Base-by-base conservation (phyloP, 768 basidiomycete genomes). In the Mycena rebaudengoi region DNA sequence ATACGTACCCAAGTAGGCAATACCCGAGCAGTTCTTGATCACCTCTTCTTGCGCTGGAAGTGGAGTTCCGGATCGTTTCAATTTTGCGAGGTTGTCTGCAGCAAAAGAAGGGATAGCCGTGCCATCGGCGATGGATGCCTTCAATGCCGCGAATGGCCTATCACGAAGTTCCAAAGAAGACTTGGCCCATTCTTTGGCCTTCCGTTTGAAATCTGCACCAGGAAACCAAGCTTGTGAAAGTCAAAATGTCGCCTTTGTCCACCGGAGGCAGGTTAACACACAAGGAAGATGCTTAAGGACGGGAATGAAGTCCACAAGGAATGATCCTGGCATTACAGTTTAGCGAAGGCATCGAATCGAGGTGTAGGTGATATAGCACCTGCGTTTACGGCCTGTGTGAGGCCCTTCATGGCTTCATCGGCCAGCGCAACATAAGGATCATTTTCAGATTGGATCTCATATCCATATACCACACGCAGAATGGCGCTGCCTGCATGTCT, bases 391-490 rank as follows among this genome's bases (percentile, higher is more conserved):
- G 77, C 76, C 33, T 70, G 70, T 13, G 69, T 2, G n/a, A 78
- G 5, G 13, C 64, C 56, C 7, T 44, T 29, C 56, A 75, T 66
- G 16, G 67, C 68, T 7, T 67, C 66, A 8, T 77, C 64, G 1
- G 73, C 75, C 33, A 76, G 54, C 13, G 56, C 64, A 20, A 82
- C 65, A 57, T 81, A 77, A 16, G 73, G 77, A 53, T 85, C 83
- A 0, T 79, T 64, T 23, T 64, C 71, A 1, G 75, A 64, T 58
- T 75, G 60, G 14, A 79, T 73, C 16, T 77, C 68, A 58, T 82
- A 80, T 1, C 83, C 83, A 40, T 85, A 83, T 0, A 74, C 69
- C 10, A 81, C 67, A 32, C 74, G 75, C 51, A 85, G 70, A n/a
- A 80, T 76, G 26, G 80, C 60, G 5, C 77, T 70, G 16, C 74